phyloP scores from a whole-genome alignment of 495 filamentous ascomycete species.

The Amniculicola lignicola region DNA sequence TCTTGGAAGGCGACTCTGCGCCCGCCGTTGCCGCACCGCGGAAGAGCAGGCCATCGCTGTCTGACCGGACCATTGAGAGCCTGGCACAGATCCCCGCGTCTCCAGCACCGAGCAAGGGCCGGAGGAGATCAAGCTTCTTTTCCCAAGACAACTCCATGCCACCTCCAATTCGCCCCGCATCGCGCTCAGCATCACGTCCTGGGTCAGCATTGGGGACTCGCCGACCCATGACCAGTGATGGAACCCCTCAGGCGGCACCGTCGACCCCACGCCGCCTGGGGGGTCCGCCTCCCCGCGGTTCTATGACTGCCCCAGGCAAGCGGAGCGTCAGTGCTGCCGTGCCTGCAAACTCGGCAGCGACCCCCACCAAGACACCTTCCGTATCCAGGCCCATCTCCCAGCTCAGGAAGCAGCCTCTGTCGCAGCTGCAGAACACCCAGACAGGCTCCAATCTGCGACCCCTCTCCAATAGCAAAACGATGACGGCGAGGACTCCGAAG shows the following conservation, averaged over 20 bases:
- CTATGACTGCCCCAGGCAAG: slow-evolving; percentile 32
- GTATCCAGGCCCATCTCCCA: background rate
- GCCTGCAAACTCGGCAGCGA: background rate
- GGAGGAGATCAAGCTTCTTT: slow-evolving; percentile 61
- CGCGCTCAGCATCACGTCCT: too few relatives aligned
- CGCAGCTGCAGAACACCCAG: slow-evolving; percentile 45
- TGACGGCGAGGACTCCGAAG: slow-evolving; percentile 50
- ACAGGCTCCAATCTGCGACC: slow-evolving; percentile 27
- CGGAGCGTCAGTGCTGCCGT: slow-evolving; percentile 37
- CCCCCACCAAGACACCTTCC: slow-evolving; percentile 19
- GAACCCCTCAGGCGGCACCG: slow-evolving; percentile 44
- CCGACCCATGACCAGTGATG: slow-evolving; percentile 51
- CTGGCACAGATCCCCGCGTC: slow-evolving; percentile 63
- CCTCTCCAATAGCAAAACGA: slow-evolving; percentile 49
- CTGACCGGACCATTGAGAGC: slow-evolving; percentile 67
- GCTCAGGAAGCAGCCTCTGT: slow-evolving; percentile 17
- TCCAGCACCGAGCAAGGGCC: slow-evolving; percentile 49
- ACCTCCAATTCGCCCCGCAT: slow-evolving; percentile 54
- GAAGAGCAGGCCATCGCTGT: slow-evolving; percentile 54
- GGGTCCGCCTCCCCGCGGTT: slow-evolving; percentile 9
- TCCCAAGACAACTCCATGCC: slow-evolving; percentile 55
- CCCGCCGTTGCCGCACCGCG: slow-evolving; percentile 22
- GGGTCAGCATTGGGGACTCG: slow-evolving; percentile 51
- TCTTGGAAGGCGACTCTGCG: slow-evolving; percentile 17
- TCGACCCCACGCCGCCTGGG: slow-evolving; percentile 17